phyloP scores from a whole-genome alignment of 495 filamentous ascomycete genomes.

The Penicillium goetzii region DNA sequence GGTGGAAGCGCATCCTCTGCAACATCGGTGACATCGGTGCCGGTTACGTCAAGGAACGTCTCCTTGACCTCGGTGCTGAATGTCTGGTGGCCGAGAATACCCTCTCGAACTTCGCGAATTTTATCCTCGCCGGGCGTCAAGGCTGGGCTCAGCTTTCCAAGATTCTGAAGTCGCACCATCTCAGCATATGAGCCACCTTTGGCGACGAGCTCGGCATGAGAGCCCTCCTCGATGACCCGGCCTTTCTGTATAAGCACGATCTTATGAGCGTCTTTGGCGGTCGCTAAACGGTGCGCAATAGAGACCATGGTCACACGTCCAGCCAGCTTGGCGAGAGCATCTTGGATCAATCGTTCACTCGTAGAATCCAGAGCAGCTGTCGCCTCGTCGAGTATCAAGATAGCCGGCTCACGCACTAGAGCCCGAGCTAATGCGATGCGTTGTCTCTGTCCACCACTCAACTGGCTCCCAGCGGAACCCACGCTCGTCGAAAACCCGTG shows the following conservation, averaged over 20 bases:
- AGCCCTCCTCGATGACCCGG: slow-evolving; percentile 55
- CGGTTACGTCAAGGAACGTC: slow-evolving; percentile 21
- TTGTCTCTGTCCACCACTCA: slow-evolving; percentile 67
- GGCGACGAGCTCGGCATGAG: slow-evolving; percentile 42
- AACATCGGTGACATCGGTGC: slow-evolving; percentile 24
- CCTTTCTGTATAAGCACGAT: slow-evolving; percentile 59
- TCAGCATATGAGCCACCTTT: slow-evolving; percentile 46
- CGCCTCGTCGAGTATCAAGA: slow-evolving; percentile 81
- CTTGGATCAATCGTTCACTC: slow-evolving; percentile 53
- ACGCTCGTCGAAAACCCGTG: slow-evolving; percentile 53
- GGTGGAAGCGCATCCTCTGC: slow-evolving; percentile 17
- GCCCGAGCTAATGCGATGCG: slow-evolving; percentile 67
- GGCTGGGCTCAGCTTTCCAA: slow-evolving; percentile 27
- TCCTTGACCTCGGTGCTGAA: slow-evolving; percentile 25
- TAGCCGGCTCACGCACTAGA: slow-evolving; percentile 71
- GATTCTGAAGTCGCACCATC: slow-evolving; percentile 42
- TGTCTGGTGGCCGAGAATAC: neutral
- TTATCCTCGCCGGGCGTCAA: slow-evolving; percentile 10
- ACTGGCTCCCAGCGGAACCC: slow-evolving; percentile 56
- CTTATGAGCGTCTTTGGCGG: slow-evolving; percentile 62
- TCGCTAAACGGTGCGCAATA: slow-evolving; percentile 46
- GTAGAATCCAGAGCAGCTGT: slow-evolving; percentile 61
- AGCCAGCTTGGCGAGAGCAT: slow-evolving; percentile 46
- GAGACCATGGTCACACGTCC: slow-evolving; percentile 43
- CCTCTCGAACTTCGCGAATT: slow-evolving; percentile 20